Conservation (phyloP, 1,284 basidiomycete genomes). For the Ustilago esculenta region DNA sequence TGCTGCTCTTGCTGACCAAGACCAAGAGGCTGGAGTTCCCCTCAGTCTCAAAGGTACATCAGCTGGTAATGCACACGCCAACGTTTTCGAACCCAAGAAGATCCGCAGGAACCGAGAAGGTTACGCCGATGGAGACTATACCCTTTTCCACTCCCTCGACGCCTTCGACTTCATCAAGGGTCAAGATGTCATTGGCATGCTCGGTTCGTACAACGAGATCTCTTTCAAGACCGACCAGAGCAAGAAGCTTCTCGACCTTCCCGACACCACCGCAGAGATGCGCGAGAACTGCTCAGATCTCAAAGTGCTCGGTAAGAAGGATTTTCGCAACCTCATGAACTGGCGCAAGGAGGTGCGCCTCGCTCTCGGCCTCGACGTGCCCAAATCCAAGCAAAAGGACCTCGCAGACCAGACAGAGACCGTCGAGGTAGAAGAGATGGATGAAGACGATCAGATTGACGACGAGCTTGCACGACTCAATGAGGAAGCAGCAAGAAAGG, state of each 20-base stretch:
- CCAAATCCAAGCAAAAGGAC: conserved; percentile 39
- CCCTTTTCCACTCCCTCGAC: conserved; percentile 80
- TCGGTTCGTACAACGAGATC: conserved; percentile 87
- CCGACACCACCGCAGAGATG: conserved; percentile 75
- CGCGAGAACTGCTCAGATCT: conserved; percentile 86
- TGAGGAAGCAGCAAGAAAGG: conserved; percentile 79
- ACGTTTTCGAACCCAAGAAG: conserved; percentile 98
- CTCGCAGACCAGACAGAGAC: conserved; percentile 52
- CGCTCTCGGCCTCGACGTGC: conserved; percentile 70
- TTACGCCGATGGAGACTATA: conserved; percentile 95
- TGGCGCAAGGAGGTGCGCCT: conserved; percentile 79
- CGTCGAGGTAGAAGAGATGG: conserved; percentile 74
- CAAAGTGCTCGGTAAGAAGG: conserved; percentile 95
- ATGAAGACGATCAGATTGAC: conserved; percentile 73
- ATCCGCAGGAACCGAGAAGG: conserved; percentile 91
- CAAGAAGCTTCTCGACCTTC: conserved; percentile 77
- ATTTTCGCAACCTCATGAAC: conserved; percentile 91
- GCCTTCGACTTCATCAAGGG: conserved; percentile 79
- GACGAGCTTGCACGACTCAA: conserved; percentile 83
- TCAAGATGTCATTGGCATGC: conserved; percentile 73
- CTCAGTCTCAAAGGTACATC: conserved; percentile 55
- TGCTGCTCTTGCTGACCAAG: conserved; percentile 15
- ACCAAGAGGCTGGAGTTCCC: conserved; percentile 37
- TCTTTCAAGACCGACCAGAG: conserved; percentile 75
- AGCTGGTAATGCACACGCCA: conserved; percentile 69